These are phyloP conservation scores for Euphrasia arctica DNA, from an alignment of 305 asterid genomes.

Conservation along the genomic window DNA sequence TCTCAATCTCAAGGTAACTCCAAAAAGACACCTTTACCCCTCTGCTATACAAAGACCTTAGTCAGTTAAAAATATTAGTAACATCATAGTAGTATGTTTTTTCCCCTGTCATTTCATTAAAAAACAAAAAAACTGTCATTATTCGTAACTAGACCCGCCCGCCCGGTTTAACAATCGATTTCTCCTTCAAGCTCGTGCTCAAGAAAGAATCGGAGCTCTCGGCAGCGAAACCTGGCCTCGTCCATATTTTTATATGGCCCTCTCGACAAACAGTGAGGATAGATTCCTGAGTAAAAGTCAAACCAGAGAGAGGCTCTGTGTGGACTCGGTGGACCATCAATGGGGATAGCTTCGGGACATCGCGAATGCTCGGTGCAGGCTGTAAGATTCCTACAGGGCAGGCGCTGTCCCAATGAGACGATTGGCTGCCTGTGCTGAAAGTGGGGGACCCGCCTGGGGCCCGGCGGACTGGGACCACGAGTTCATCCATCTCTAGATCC, in stretches of 20 bases:
- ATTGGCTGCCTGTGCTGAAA: conserved; percentile 84
- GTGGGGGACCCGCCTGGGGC: conserved; percentile 96
- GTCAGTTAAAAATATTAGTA: conserved; percentile 35
- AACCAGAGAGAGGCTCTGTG: conserved; percentile 90
- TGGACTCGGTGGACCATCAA: conserved; percentile 86
- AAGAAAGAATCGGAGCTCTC: conserved; percentile 61
- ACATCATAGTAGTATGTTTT: conserved; percentile 17
- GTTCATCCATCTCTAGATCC: conserved; percentile 98
- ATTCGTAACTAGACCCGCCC: conserved; percentile 50
- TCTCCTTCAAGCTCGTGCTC: conserved; percentile 58
- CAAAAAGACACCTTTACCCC: conserved; percentile 43
- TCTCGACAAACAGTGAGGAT: conserved; percentile 84
- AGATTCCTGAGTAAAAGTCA: conserved; percentile 82
- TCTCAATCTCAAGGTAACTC: conserved; percentile 35
- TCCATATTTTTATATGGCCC: conserved; percentile 94
- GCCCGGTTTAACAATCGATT: conserved; percentile 39
- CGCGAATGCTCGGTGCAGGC: conserved; percentile 89
- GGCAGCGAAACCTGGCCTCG: conserved; percentile 57
- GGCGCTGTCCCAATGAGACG: conserved; percentile 91
- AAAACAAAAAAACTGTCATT: conserved; percentile 30
- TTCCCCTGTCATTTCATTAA: conserved; percentile 25
- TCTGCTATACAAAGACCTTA: conserved; percentile 48
- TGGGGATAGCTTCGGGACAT: conserved; percentile 87
- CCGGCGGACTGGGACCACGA: conserved; percentile 97
- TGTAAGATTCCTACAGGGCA: conserved; percentile 75